Percentiles rank a stretch among this genome's conserved stretches.
Evolutionary conservation across 2,329 filamentous ascomycete species (phyloP).

Genomic region (Aspergillus alliaceus): DNA sequence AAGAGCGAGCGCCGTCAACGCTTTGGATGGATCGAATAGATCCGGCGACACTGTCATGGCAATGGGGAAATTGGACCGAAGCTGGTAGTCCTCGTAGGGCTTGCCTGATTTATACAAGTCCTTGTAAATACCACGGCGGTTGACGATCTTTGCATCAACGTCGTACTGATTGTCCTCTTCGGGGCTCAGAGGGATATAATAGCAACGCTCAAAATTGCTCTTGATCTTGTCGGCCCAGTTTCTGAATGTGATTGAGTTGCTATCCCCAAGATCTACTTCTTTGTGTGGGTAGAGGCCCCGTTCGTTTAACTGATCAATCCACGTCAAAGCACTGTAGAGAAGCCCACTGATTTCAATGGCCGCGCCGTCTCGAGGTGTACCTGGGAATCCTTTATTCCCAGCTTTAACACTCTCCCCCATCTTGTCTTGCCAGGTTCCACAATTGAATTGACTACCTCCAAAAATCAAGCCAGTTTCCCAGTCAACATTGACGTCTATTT

Average conservation of each 20-base stretch:
- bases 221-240: constrained; percentile 82
- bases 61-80: constrained; percentile 90
- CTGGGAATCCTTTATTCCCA: constrained; percentile 87
- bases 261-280: constrained; percentile 67
- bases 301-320: constrained; percentile 69
- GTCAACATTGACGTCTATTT: constrained; percentile 86
- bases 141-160: constrained; percentile 75
- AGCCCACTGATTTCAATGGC: constrained; percentile 94
- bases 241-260: constrained; percentile 64
- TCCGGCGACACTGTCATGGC: constrained; percentile 92
- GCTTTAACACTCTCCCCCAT: constrained; percentile 97
- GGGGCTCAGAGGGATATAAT: constrained; percentile 73
- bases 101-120: constrained; percentile 92
- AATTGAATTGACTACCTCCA: constrained; percentile 91
- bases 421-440: constrained; percentile 99
- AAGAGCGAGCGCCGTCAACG: constrained; percentile 74
- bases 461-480: constrained; percentile 91
- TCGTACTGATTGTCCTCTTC: constrained; percentile 75
- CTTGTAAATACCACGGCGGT: constrained; percentile 96
- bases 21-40: constrained; percentile 77
- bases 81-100: constrained; percentile 95
- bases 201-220: constrained; percentile 85
- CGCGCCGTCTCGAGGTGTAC: constrained; percentile 93
- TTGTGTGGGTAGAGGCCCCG: constrained; percentile 70
- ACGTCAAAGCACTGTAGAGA: constrained; percentile 82